These are phyloP conservation scores for Trichosanthes cucumerina DNA, from an alignment of 306 rosid genomes.

Conservation along the genomic window DNA sequence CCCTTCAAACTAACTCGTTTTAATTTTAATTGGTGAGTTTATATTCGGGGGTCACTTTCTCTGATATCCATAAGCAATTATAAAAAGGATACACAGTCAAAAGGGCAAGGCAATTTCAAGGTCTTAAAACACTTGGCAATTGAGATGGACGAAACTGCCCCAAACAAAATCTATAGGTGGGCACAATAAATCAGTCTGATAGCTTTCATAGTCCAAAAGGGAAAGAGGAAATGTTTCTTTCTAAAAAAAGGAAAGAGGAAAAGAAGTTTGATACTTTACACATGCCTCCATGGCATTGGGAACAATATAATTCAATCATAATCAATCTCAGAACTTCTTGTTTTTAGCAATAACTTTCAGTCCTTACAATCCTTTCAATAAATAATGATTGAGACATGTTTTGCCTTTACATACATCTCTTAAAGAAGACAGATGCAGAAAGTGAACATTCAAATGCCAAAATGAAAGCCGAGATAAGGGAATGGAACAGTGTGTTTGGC, in stretches of 20 bases:
- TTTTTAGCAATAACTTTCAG: constrained; percentile 28
- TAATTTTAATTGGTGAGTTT: neutral
- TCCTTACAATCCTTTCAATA: constrained; percentile 19
- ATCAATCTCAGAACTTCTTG: constrained; percentile 35
- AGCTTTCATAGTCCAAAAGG: neutral
- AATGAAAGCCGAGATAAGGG: neutral
- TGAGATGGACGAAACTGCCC: constrained; percentile 35
- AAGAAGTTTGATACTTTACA: constrained; percentile 14
- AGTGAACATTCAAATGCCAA: neutral
- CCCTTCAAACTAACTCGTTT: neutral
- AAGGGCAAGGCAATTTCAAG: constrained; percentile 16
- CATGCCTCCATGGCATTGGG: constrained; percentile 55
- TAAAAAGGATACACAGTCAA: constrained; percentile 37
- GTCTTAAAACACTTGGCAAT: constrained; percentile 32
- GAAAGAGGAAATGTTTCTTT: neutral
- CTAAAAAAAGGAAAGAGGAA: neutral
- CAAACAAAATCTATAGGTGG: constrained; percentile 31
- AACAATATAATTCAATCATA: constrained; percentile 43
- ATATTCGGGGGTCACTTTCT: constrained; percentile 16
- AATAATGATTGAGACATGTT: constrained; percentile 23
- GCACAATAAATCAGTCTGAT: constrained; percentile 19
- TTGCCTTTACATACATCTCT: constrained; percentile 7
- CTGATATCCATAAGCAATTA: constrained; percentile 25
- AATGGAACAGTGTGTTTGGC: neutral
- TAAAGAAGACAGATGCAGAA: neutral